A percentile compares a stretch with the other conserved stretches of the same genome.
phyloP scores from a whole-genome alignment of 192 early-diverging fungal genomes.

The Rhizophagus clarus region DNA sequence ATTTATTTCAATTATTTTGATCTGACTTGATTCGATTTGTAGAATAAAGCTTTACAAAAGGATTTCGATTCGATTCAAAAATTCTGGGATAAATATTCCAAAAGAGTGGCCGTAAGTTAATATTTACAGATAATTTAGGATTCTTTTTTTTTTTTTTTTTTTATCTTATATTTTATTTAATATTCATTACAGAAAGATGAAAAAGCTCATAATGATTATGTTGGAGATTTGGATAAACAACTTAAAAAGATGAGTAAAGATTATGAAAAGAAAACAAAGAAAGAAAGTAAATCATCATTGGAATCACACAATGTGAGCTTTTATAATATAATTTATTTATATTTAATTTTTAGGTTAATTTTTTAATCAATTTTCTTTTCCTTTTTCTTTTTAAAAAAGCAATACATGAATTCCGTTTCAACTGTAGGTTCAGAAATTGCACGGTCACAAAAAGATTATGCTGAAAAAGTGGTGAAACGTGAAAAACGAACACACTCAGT shows the following conservation, averaged over 20 bases:
- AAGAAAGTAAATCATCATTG: constrained; percentile 41
- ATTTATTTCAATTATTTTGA: background rate
- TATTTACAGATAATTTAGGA: background rate
- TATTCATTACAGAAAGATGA: constrained; percentile 44
- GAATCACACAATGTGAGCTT: constrained; percentile 42
- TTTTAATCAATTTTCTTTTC: background rate
- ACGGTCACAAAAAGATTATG: constrained; percentile 36
- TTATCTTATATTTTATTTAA: background rate
- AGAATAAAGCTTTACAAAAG: constrained; percentile 46
- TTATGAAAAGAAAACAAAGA: constrained; percentile 47
- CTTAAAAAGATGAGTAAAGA: constrained; percentile 44
- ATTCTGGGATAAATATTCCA: constrained; percentile 47
- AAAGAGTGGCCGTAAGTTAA: constrained; percentile 38
- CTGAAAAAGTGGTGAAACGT: constrained; percentile 35
- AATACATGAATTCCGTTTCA: constrained; percentile 43
- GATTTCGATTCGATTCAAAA: constrained; percentile 43
- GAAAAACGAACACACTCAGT: constrained; percentile 41
- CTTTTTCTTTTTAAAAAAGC: constrained; percentile 17
- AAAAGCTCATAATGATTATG: constrained; percentile 38
- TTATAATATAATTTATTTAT: background rate
- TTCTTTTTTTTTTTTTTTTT: background rate
- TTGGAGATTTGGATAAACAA: constrained; percentile 42
- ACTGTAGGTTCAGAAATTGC: constrained; percentile 41
- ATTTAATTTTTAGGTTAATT: background rate
- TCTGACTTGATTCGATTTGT: background rate